Evolutionary conservation across 2,329 filamentous ascomycete genomes (phyloP), one percentile per base, ranked within the genome.

Genomic region (Epichloe elymi): DNA sequence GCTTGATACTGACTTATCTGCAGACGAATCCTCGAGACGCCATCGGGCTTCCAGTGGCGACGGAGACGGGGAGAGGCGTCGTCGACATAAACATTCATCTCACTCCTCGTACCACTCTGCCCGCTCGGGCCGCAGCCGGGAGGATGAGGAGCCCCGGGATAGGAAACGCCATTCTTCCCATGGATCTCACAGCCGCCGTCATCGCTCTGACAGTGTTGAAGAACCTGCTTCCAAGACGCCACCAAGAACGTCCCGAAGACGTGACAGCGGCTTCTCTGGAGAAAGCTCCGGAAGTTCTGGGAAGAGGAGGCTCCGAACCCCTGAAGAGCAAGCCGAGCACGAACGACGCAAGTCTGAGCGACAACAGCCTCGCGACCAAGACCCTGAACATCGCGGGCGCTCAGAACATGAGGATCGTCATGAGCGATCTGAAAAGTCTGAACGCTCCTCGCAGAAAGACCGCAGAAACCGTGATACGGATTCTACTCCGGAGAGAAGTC

Each of bases 1-100:
- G 64, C 67, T 69, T 65, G 69, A 73, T 73, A 69, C 76, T 79
- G 72, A 79, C 75, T 69, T 73, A 62, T 74, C 69, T 65, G 67
- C 69, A 79, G 75, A 76, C 66, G 73, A 74, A 57, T 73, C 65
- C 60, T 64, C 61, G 60, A 69, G 64, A 61, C 66, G 68, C 54
- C 59, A 59, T 50, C 60, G 60, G 55, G 64, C 64, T 52, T 61
- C 65, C 44, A 64, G 60, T 56, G 55, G 65, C 56, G 67, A 71
- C 54, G 65, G 60, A 60, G 68, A 70, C 44, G 60, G 59, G 53
- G 67, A 70, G 46, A 64, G 65, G 56, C 69, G 67, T 53, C 69
- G 69, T 54, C 68, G 69, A 55, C 68, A 68, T 55, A 70, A 69
- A 49, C 63, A 63, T 52, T 49, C 48, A 8, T 44, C 40, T 19